Conservation (phyloP, 495 filamentous ascomycete species). For the Tuber melanosporum region DNA sequence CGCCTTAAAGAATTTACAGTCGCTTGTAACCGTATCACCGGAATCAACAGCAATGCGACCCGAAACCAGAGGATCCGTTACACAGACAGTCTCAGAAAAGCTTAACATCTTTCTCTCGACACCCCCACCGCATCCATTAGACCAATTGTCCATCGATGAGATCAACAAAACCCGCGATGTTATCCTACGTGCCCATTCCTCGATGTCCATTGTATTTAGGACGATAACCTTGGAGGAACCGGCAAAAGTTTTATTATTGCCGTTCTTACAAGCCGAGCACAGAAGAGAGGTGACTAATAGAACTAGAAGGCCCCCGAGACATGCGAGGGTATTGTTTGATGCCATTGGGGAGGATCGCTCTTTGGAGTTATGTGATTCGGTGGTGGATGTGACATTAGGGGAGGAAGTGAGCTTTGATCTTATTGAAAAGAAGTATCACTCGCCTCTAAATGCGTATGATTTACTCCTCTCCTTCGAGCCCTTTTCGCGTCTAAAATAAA, state of each 20-base stretch:
- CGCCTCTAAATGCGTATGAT: slow-evolving; percentile 55
- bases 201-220: slow-evolving; percentile 47
- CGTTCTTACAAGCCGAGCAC: slow-evolving; percentile 44
- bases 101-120: slow-evolving; percentile 24
- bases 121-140: slow-evolving; percentile 40
- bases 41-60: slow-evolving; percentile 30
- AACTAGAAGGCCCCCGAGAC: slow-evolving; percentile 50
- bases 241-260: slow-evolving; percentile 47
- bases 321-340: slow-evolving; percentile 63
- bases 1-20: slow-evolving; percentile 6
- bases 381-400: slow-evolving; percentile 54
- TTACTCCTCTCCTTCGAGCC: slow-evolving; percentile 6
- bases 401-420: slow-evolving; percentile 50
- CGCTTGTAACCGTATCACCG: slow-evolving; percentile 16
- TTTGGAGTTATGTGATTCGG: slow-evolving; percentile 56
- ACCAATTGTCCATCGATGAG: slow-evolving; percentile 41
- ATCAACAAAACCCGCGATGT: slow-evolving; percentile 36
- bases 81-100: slow-evolving; percentile 36
- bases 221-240: slow-evolving; percentile 53
- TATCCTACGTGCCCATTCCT: slow-evolving; percentile 24
- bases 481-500: slow-evolving; percentile 27
- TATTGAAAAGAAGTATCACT: slow-evolving; percentile 56
- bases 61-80: slow-evolving; percentile 30
- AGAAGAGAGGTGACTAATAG: slow-evolving; percentile 23
- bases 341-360: slow-evolving; percentile 54